Percentiles rank a stretch among this genome's conserved stretches.
Evolutionary conservation across 306 rosid genomes (phyloP).

Genomic region (Trichosanthes cucumerina): DNA sequence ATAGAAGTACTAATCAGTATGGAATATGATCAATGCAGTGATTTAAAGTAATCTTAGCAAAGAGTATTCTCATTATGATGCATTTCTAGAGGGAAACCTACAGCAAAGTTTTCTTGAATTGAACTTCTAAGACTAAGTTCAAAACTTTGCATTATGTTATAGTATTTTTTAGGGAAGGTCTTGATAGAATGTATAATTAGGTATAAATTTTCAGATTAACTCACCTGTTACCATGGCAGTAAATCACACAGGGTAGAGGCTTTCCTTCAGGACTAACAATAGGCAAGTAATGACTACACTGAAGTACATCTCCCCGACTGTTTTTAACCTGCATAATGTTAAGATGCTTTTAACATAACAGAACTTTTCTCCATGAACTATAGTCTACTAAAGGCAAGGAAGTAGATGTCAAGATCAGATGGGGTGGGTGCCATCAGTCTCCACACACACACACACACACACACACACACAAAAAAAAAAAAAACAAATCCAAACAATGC

Average conservation of each 20-base stretch:
- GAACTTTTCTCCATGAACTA: background rate
- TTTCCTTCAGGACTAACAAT: conserved; percentile 82
- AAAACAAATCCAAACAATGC: background rate
- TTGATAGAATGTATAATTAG: background rate
- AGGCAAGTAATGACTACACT: conserved; percentile 84
- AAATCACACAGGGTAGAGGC: conserved; percentile 92
- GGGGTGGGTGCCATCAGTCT: background rate
- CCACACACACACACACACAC: background rate
- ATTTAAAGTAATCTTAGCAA: background rate
- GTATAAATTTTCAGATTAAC: background rate
- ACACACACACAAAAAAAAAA: background rate
- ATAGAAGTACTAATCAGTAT: conserved; percentile 25
- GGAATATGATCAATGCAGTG: background rate
- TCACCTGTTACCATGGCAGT: conserved; percentile 98
- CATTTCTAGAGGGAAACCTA: background rate
- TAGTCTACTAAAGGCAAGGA: background rate
- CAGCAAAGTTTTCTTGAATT: background rate
- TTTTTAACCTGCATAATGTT: conserved; percentile 55
- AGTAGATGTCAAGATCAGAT: background rate
- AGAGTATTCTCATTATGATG: background rate
- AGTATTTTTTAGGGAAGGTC: background rate
- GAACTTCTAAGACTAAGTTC: background rate
- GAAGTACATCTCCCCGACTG: conserved; percentile 72
- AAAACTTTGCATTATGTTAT: background rate
- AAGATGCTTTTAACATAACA: background rate